Base-by-base conservation (phyloP, 2,329 filamentous ascomycete genomes). In the Juglanconis oblonga region DNA sequence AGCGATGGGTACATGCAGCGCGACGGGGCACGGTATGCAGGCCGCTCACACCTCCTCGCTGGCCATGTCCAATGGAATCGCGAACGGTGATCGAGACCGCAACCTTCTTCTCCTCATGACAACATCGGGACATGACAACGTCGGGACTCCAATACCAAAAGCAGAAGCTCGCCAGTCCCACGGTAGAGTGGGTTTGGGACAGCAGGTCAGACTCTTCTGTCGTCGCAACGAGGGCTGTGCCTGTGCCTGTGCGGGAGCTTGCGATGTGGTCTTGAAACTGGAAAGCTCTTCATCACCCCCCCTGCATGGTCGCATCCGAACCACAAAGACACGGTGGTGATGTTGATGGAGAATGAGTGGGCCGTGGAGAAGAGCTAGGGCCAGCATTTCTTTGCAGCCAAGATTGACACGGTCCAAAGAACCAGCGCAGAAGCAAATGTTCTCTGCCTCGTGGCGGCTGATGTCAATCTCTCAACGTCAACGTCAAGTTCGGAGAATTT, bases 21-120 rank as follows among this genome's bases (percentile, higher is more conserved):
- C 32, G 45, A 57, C 50, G 61, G 61, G 40, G 61, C 53, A 57
- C 58, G 45, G n/a, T 51, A 60, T 62, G 61, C 61, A 62, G 57
- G 57, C n/a, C 52, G 57, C 33, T 24, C 52, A 52, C 58, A 62
- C 35, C 31, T 51, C 29, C 14, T 40, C 45, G 49, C 33, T n/a
- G 44, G 35, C 45, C 53, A 48, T 14, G 49, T 32, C 61, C 61
- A 62, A 62, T 62, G 45, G 40, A 62, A 57, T 36, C 33, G 44
- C 50, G 29, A 40, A n/a, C 47, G 54, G 40, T 10, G 47, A 24
- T 50, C 35, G 31, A 51, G 42, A 33, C 17, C 55, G 55, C 33
- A 57, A 57, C 55, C 24, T 47, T 48, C 52, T 55, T 40, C 55
- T 57, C n/a, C n/a, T n/a, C n/a, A n/a, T n/a, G n/a, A n/a, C n/a